These are phyloP conservation scores for Apiospora malaysiana DNA, from an alignment of 2,329 filamentous ascomycete genomes.

Conservation along the genomic window DNA sequence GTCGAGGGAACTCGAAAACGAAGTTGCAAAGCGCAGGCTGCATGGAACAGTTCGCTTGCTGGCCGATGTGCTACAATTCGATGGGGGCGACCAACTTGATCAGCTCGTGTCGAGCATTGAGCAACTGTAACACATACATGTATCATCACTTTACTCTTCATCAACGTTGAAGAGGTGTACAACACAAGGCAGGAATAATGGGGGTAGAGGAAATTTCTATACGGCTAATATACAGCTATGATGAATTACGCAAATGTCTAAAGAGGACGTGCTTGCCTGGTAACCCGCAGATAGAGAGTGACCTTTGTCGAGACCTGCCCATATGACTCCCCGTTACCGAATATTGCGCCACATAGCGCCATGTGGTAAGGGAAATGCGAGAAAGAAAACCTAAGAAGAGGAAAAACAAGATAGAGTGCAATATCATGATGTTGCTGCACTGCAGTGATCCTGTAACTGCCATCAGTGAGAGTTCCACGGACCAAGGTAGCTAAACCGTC, in stretches of 20 bases:
- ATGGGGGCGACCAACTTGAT: slow-evolving; percentile 51
- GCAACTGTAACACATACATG: slow-evolving; percentile 55
- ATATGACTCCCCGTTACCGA: not conserved
- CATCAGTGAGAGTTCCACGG: not conserved
- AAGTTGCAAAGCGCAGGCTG: slow-evolving; percentile 69
- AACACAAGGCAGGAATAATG: not conserved
- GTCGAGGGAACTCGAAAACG: slow-evolving; percentile 79
- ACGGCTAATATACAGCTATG: slow-evolving; percentile 13
- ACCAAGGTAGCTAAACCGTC: not conserved
- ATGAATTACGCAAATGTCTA: slow-evolving; percentile 13
- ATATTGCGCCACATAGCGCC: not conserved
- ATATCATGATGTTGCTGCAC: not conserved
- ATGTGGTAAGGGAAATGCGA: slow-evolving; percentile 5
- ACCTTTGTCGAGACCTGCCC: not conserved
- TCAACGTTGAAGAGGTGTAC: not conserved
- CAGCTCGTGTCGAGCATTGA: slow-evolving; percentile 63
- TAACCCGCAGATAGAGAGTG: slow-evolving; percentile 12
- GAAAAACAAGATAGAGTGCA: not conserved
- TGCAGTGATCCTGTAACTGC: not conserved
- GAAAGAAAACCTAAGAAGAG: not conserved
- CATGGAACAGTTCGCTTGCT: slow-evolving; percentile 53
- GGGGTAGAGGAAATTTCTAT: not conserved
- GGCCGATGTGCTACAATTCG: slow-evolving; percentile 45
- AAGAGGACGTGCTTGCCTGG: slow-evolving; percentile 23
- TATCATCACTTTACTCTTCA: not conserved